Base-by-base conservation (phyloP, 345 rosid species). In the Arabis hirsuta region DNA sequence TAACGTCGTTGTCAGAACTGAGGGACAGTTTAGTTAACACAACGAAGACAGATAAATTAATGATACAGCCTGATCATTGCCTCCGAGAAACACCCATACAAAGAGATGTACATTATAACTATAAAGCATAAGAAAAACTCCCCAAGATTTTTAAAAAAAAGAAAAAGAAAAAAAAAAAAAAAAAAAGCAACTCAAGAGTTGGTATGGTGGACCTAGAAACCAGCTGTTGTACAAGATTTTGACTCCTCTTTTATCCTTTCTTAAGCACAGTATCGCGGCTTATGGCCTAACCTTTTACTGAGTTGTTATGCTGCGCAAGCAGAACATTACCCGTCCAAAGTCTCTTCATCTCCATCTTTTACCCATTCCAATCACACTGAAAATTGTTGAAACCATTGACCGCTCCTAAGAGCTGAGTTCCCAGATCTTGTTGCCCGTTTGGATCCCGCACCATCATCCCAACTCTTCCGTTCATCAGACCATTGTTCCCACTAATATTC, bases 321-420 rank as follows among this genome's bases (percentile, higher is more conserved):
- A 56, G 22, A 47, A 16, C 50, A 70, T 48, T 26, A 59, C 66
- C 14, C 20, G 5, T 4, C 39, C 51, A 42, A 32, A 41, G 54
- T 41, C 67, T 55, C 52, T 65, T 65, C 44, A 0, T 43, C 63
- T 12, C 19, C 45, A 34, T 34, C 41, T 57, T 8, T 72, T n/a
- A 72, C 3, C 43, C 72, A 34, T 84, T 94, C 96, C 96, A 95
- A 75, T 90, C 96, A 79, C 84, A 87, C 54, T 81, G 97, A 60
- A 84, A 79, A 86, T 91, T 91, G 83, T 63, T 86, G 71, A 78
- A 87, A 81, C 92, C 86, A 42, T 85, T 88, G 60, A 78, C 90
- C 13, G 96, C 88, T 77, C 96, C 97, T 5, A 90, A 87, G 67
- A 88, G 76, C 36, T 87, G 93, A 81, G 78, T 94, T 73, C 96